A percentile compares a stretch with the other conserved stretches of the same genome.
Conservation (phyloP, 371 early-diverging fungal genomes). For the Rhizomucor miehei region DNA sequence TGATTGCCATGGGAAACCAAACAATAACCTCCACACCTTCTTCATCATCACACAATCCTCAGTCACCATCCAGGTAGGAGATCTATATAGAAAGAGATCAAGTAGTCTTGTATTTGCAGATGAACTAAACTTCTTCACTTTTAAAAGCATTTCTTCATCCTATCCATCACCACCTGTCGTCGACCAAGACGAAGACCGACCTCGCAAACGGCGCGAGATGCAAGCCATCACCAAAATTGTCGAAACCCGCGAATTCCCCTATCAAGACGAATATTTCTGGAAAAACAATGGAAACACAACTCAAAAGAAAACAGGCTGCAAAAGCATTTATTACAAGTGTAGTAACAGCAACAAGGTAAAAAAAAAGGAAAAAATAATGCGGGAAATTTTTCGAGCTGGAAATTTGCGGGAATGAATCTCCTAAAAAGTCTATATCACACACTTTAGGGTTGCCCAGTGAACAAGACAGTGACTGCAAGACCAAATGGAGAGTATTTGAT, state of each 20-base stretch:
- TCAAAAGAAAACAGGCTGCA: constrained; percentile 52
- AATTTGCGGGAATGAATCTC: constrained; percentile 8
- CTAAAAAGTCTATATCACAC: too few relatives aligned
- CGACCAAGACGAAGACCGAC: constrained; percentile 19
- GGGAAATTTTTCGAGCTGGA: constrained; percentile 9
- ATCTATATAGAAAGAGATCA: too few relatives aligned
- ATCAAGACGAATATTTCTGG: constrained; percentile 48
- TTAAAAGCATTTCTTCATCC: constrained; percentile 1
- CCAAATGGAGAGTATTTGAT: constrained; percentile 59
- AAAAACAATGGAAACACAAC: constrained; percentile 58
- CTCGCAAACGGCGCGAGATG: constrained; percentile 52
- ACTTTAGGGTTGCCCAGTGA: constrained; percentile 51
- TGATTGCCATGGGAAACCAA: constrained; percentile 36
- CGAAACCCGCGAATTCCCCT: constrained; percentile 46
- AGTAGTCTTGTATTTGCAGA: too few relatives aligned
- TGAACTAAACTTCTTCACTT: too few relatives aligned
- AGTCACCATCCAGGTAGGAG: constrained; percentile 11
- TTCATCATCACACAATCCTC: constrained; percentile 3
- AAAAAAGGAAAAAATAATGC: background rate
- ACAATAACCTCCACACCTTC: background rate
- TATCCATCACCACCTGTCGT: constrained; percentile 32
- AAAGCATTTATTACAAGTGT: constrained; percentile 56
- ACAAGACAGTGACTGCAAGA: constrained; percentile 61
- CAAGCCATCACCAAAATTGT: constrained; percentile 54
- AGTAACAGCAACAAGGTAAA: constrained; percentile 33